Base-by-base conservation (phyloP, 2,329 filamentous ascomycete genomes). In the Cladosporium sp. region DNA sequence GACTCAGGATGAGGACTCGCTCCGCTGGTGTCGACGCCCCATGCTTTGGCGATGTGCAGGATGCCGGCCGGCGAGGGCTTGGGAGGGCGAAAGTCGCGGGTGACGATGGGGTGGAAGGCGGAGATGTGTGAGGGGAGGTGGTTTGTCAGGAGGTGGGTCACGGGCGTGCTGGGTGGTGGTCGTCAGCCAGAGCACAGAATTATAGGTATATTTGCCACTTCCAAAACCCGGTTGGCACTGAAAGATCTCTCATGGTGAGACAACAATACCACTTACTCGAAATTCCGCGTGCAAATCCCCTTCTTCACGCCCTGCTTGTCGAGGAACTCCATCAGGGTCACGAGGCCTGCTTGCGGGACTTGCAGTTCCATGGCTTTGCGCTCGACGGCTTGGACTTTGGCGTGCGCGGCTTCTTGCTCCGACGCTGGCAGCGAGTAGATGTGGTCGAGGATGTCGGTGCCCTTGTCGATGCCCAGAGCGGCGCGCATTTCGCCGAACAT, bases 251-350 rank as follows among this genome's bases (percentile, higher is more conserved):
- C 1, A 44, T 8, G 16, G 2, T 6, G 6, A 26, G 26, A 33
- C 55, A 50, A 29, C 44, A 40, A 52, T 50, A 33, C 37, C 23
- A 75, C 80, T 55, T 77, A 85, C 81, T 94, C 91, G 74, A 97
- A 98, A 81, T 99, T 98, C 74, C 95, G 86, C 2, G 95, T 98
- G 80, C 93, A 97, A 69, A 98, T 93, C 18, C 87, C 94, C 78
- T 96, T 95, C 71, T 82, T 87, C 35, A 97, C 77, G 6, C 80
- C 78, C 31, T 85, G 84, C 7, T 79, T 74, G 73, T 95, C 89
- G 21, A 98, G 87, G 76, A 95, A 96, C 65, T 86, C 80, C 91
- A 98, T 97, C 61, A 99, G 84, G 31, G 84, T 78, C 1, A 84
- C 79, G 3, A 98, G 86, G 1, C 94, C 94, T 0, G 91, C 89